Conservation (phyloP, 2,329 filamentous ascomycete species). For the Alternaria gansuensis region DNA sequence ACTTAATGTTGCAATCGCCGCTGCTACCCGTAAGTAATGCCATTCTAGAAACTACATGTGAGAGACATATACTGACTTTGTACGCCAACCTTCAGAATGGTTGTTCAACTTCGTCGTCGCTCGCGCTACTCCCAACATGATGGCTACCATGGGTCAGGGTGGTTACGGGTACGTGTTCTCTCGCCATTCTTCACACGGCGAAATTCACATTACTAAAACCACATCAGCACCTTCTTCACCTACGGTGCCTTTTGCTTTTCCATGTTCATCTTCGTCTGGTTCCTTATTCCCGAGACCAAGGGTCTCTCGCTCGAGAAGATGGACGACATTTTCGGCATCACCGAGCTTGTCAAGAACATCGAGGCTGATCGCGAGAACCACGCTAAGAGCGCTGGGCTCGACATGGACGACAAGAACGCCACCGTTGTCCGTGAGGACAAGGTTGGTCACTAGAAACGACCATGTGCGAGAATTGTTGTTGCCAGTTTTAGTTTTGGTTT, state of each 20-base stretch:
- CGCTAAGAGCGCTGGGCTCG: constrained; percentile 33
- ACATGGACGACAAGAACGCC: constrained; percentile 44
- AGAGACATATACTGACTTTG: neutral
- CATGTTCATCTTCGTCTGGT: constrained; percentile 73
- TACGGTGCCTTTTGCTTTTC: constrained; percentile 71
- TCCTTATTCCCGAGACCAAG: constrained; percentile 78
- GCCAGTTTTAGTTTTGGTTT: constrained; percentile 1
- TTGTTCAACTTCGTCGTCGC: constrained; percentile 79
- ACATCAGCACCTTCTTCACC: constrained; percentile 69
- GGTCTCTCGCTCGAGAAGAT: constrained; percentile 70
- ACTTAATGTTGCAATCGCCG: constrained; percentile 73
- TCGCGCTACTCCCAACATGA: constrained; percentile 72
- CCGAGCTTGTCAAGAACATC: constrained; percentile 56
- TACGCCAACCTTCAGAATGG: constrained; percentile 65
- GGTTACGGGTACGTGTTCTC: constrained; percentile 57
- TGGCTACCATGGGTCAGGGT: constrained; percentile 62
- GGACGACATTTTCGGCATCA: constrained; percentile 72
- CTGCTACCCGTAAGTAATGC: constrained; percentile 52
- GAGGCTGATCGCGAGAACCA: constrained; percentile 46
- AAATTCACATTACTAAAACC: constrained; percentile 49
- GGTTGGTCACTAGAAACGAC: constrained; percentile 23
- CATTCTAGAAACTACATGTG: neutral
- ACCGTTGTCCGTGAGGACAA: constrained; percentile 38
- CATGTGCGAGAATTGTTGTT: neutral
- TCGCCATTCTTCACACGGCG: constrained; percentile 41